phyloP scores from a whole-genome alignment of 768 basidiomycete species.

The Leucocoprinus leucothites region DNA sequence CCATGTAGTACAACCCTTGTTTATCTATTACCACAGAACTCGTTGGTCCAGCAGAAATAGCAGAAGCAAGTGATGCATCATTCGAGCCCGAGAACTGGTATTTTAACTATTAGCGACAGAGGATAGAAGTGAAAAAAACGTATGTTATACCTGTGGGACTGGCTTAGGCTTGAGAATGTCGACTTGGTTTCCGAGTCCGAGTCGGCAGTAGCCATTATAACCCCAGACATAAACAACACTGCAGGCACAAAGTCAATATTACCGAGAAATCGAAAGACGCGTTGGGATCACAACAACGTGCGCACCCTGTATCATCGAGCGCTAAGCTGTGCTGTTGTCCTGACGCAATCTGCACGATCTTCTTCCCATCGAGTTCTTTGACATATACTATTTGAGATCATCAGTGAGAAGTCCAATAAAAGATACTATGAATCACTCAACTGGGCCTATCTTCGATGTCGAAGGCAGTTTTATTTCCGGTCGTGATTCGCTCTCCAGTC shows the following conservation, averaged over 20 bases:
- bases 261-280: not conserved
- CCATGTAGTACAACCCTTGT: constrained; percentile 86
- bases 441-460: constrained; percentile 75
- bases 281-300: constrained; percentile 18
- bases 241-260: constrained; percentile 2
- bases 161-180: constrained; percentile 78
- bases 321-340: constrained; percentile 89
- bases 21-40: constrained; percentile 83
- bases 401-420: not conserved
- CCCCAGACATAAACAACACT: constrained; percentile 86
- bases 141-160: constrained; percentile 63
- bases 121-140: not conserved
- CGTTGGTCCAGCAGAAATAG: constrained; percentile 76
- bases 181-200: constrained; percentile 84
- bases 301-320: constrained; percentile 72
- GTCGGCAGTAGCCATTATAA: constrained; percentile 87
- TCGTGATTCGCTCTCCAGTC: constrained; percentile 88
- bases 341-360: constrained; percentile 77
- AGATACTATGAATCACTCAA: constrained; percentile 17
- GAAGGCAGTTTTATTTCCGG: constrained; percentile 80
- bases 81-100: constrained; percentile 75
- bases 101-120: not conserved
- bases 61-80: constrained; percentile 55
- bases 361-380: constrained; percentile 72
- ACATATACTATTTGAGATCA: constrained; percentile 53